These are phyloP conservation scores for Porphyrellus sp. DNA, from an alignment of 1,284 basidiomycete species.

Conservation along the genomic window DNA sequence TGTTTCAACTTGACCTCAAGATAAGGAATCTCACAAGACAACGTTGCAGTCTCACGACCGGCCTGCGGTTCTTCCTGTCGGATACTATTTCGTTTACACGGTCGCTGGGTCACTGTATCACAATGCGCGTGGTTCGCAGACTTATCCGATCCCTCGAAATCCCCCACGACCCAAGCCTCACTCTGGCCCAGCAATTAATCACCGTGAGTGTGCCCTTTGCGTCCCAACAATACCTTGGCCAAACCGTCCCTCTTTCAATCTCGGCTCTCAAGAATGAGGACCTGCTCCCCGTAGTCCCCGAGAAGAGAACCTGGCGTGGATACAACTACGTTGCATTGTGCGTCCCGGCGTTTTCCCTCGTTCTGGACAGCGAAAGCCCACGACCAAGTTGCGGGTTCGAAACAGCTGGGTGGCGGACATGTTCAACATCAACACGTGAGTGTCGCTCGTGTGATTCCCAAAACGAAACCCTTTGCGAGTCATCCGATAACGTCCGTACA, in stretches of 20 bases:
- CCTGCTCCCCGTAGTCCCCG: conserved; percentile 54
- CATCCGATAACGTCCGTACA: neutral
- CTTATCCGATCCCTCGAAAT: conserved; percentile 44
- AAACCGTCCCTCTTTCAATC: conserved; percentile 16
- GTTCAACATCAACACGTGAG: conserved; percentile 79
- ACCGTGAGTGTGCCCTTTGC: conserved; percentile 44
- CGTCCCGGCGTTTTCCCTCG: conserved; percentile 20
- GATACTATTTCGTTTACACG: conserved; percentile 1
- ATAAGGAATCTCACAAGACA: conserved; percentile 16
- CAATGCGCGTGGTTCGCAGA: conserved; percentile 26
- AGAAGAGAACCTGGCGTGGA: conserved; percentile 56
- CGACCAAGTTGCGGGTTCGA: neutral
- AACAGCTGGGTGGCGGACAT: conserved; percentile 75
- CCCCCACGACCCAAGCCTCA: conserved; percentile 47
- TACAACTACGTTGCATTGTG: conserved; percentile 68
- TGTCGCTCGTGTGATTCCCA: conserved; percentile 19
- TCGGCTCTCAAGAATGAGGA: conserved; percentile 54
- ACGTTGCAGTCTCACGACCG: neutral
- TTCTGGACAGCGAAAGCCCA: neutral
- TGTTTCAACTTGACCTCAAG: conserved; percentile 2
- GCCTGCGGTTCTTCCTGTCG: conserved; percentile 2
- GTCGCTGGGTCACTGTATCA: conserved; percentile 8
- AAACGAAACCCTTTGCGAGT: neutral
- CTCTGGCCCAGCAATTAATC: conserved; percentile 52
- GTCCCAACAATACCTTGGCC: conserved; percentile 1